phyloP scores from a whole-genome alignment of 495 filamentous ascomycete species.

The Penicillium coprophilum region DNA sequence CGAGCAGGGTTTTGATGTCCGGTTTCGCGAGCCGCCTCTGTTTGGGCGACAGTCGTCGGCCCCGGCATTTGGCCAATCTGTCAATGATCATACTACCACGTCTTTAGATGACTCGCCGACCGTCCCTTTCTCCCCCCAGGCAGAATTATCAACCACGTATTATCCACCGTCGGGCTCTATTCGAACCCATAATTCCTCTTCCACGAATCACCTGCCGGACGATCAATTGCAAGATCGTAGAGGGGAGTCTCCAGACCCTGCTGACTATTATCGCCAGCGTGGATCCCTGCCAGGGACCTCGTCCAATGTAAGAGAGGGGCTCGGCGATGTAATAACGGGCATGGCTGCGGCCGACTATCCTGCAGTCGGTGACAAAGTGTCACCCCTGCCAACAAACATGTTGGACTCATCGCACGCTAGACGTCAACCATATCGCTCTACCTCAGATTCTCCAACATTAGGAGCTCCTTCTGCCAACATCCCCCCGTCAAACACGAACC shows the following conservation, averaged over 20 bases:
- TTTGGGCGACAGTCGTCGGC: conserved; percentile 43
- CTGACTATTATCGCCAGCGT: conserved; percentile 52
- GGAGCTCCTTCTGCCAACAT: conserved; percentile 22
- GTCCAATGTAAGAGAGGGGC: conserved; percentile 26
- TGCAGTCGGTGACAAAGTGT: conserved; percentile 24
- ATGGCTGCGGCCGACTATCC: conserved; percentile 22
- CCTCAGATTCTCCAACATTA: conserved; percentile 36
- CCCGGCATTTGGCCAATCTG: conserved; percentile 32
- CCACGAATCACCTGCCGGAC: conserved; percentile 24
- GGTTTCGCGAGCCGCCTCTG: conserved; percentile 34
- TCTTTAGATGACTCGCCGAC: conserved; percentile 28
- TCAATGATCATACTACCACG: conserved; percentile 22
- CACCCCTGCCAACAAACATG: conserved; percentile 31
- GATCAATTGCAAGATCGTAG: conserved; percentile 15
- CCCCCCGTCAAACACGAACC: conserved; percentile 21
- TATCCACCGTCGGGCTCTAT: conserved; percentile 25
- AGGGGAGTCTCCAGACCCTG: conserved; percentile 49
- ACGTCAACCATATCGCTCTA: conserved; percentile 34
- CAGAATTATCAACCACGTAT: conserved; percentile 31
- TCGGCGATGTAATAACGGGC: conserved; percentile 29
- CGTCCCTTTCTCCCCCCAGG: conserved; percentile 26
- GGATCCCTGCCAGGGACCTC: conserved; percentile 24
- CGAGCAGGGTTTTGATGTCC: conserved; percentile 42
- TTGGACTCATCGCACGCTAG: conserved; percentile 27
- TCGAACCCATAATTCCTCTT: conserved; percentile 24